Percentiles rank a stretch among this genome's conserved stretches.
phyloP scores from a whole-genome alignment of 2,329 filamentous ascomycete genomes.

The Beauveria pseudobassiana region DNA sequence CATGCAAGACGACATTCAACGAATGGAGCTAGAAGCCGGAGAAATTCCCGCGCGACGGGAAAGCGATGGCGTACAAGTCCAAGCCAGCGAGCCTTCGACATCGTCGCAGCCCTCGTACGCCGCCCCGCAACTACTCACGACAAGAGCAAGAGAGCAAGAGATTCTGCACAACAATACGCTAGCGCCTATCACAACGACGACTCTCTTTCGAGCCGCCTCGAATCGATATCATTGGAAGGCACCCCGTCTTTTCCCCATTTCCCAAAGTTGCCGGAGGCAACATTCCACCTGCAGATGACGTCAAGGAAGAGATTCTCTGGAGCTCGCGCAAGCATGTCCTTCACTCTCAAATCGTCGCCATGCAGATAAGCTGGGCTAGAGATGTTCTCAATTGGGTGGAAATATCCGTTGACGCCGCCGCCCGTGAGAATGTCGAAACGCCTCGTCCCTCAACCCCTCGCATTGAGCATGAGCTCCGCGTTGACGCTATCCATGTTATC shows the following conservation, averaged over 20 bases:
- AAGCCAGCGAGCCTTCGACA: conserved; percentile 14
- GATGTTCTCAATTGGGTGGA: conserved; percentile 88
- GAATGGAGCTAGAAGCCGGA: conserved; percentile 76
- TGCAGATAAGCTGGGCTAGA: conserved; percentile 95
- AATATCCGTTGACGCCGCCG: conserved; percentile 67
- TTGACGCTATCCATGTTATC: conserved; percentile 88
- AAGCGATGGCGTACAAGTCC: conserved; percentile 11
- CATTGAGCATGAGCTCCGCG: conserved; percentile 78
- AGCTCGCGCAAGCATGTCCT: conserved; percentile 76
- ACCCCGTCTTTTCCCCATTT: conserved; percentile 77
- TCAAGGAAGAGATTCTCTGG: conserved; percentile 85
- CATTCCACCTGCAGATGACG: conserved; percentile 87
- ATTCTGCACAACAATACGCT: conserved; percentile 12
- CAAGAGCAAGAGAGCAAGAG: conserved; percentile 2
- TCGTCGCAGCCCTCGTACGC: conserved; percentile 21
- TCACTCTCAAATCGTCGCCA: conserved; percentile 88
- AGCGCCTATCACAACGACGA: conserved; percentile 31
- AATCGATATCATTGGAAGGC: conserved; percentile 43
- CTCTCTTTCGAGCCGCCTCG: conserved; percentile 28
- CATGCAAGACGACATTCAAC: conserved; percentile 89
- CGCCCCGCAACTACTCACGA: conserved; percentile 30
- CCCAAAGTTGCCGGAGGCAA: conserved; percentile 81
- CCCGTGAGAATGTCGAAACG: conserved; percentile 48
- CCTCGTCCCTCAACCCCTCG: conserved; percentile 70
- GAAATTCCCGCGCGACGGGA: conserved; percentile 24